Base-by-base conservation (phyloP, 73 alveolate genomes). In the Paramecium bursaria region DNA sequence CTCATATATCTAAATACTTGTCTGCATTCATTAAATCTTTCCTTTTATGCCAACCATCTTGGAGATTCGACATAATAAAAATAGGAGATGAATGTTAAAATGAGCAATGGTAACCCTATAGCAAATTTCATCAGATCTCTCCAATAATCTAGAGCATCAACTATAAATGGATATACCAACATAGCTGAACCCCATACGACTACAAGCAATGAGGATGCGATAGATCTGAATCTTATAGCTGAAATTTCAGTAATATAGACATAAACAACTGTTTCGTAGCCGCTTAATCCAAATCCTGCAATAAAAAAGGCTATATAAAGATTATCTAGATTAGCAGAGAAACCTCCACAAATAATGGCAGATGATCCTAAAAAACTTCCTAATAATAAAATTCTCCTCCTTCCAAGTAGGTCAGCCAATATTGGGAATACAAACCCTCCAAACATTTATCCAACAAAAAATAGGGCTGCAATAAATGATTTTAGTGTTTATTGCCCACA, bases 271-370 rank as follows among this genome's bases (percentile, higher is more conserved):
- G 89, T 79, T 50, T 79, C 89, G 42, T 79, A 79, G 15, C 89
- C 89, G 13, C 53, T 79, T 47, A 79, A 53, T 5, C 89, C 89
- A 39, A 79, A 79, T 13, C 89, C 89, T 22, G 89, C 89, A 3
- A 79, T 31, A 17, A 52, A 79, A 47, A 73, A 53, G 13, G 54
- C 27, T 4, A 47, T 50, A 48, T 53, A 53, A 17, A 79, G 74
- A 25, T 46, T 49, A 11, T 49, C 29, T 5, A 79, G 25, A 39
- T 57, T 31, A 1, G 73, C 4, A 17, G 77, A 79, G 19, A 79
- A 33, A 3, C 79, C 47, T 0, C 47, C 57, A 7, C 61, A 27
- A 9, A 54, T 49, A 1, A 73, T 79, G 5, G 89, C 73, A 27
- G 42, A 21, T 33, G 73, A 14, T 11, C 89, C 89, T 39, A 79